These are phyloP conservation scores for Turritis glabra DNA, from an alignment of 345 rosid species.

Conservation along the genomic window DNA sequence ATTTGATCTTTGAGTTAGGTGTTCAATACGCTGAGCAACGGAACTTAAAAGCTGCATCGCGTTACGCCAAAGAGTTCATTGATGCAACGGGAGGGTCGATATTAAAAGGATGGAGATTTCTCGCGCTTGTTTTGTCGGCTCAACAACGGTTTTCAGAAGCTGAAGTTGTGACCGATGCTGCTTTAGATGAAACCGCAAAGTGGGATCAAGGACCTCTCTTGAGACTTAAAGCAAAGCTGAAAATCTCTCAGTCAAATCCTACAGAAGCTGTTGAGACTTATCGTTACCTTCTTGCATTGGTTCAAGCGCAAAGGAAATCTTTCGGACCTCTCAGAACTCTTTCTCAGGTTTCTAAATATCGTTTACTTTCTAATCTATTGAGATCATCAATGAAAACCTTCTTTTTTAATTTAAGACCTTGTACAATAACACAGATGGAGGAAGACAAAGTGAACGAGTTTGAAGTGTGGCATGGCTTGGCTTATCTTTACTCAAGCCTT, in stretches of 20 bases:
- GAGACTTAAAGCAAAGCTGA: conserved; percentile 80
- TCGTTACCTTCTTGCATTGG: conserved; percentile 83
- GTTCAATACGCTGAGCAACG: conserved; percentile 86
- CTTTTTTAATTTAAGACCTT: neutral
- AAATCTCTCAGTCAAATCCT: conserved; percentile 66
- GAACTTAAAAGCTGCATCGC: conserved; percentile 67
- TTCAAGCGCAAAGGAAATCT: conserved; percentile 88
- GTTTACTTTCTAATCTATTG: neutral
- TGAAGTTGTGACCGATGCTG: conserved; percentile 86
- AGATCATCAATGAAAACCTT: neutral
- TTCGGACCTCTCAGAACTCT: conserved; percentile 60
- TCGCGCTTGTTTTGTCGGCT: conserved; percentile 79
- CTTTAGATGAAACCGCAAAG: conserved; percentile 85
- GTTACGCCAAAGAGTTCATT: conserved; percentile 68
- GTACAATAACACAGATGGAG: conserved; percentile 49
- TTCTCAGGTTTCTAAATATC: conserved; percentile 54
- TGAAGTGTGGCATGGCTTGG: conserved; percentile 95
- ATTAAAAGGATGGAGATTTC: conserved; percentile 89
- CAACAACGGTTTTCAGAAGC: conserved; percentile 87
- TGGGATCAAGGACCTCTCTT: conserved; percentile 91
- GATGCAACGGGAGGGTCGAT: conserved; percentile 84
- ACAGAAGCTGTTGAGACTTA: conserved; percentile 83
- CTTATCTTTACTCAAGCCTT: conserved; percentile 77
- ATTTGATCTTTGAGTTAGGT: conserved; percentile 78
- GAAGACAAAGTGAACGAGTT: conserved; percentile 72